A percentile compares a stretch with the other conserved stretches of the same genome.
phyloP scores from a whole-genome alignment of 768 basidiomycete species.

The Russula earlei region DNA sequence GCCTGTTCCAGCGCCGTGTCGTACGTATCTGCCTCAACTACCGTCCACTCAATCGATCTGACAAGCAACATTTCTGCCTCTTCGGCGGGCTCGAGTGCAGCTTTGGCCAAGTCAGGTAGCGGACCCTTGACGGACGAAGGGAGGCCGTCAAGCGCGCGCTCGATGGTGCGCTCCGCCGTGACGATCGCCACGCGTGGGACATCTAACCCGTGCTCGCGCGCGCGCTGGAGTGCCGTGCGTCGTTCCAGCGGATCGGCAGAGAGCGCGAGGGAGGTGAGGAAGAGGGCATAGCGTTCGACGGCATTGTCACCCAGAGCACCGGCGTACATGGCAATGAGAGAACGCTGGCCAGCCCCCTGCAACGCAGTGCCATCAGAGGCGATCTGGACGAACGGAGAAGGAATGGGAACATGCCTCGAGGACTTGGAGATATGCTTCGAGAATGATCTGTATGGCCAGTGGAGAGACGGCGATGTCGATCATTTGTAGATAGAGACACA shows the following conservation, averaged over 20 bases:
- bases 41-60: conserved; percentile 91
- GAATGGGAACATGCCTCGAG: conserved; percentile 50
- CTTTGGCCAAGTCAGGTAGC: conserved; percentile 10
- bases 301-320: conserved; percentile 85
- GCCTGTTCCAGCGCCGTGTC: conserved; percentile 75
- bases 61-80: conserved; percentile 58
- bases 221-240: conserved; percentile 58
- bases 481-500: conserved; percentile 81
- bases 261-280: conserved; percentile 71
- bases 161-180: conserved; percentile 71
- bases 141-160: conserved; percentile 49
- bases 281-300: conserved; percentile 84
- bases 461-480: conserved; percentile 69
- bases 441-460: conserved; percentile 64
- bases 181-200: conserved; percentile 68
- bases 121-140: conserved; percentile 6
- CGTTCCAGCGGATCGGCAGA: conserved; percentile 56
- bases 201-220: conserved; percentile 79
- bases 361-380: neutral
- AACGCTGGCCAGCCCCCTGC: conserved; percentile 69
- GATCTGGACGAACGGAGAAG: neutral
- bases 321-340: conserved; percentile 90
- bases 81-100: conserved; percentile 28
- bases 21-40: conserved; percentile 63
- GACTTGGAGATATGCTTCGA: conserved; percentile 83